A percentile compares a stretch with the other conserved stretches of the same genome.
Conservation (phyloP, 306 rosid genomes). For the Acmispon strigosus region DNA sequence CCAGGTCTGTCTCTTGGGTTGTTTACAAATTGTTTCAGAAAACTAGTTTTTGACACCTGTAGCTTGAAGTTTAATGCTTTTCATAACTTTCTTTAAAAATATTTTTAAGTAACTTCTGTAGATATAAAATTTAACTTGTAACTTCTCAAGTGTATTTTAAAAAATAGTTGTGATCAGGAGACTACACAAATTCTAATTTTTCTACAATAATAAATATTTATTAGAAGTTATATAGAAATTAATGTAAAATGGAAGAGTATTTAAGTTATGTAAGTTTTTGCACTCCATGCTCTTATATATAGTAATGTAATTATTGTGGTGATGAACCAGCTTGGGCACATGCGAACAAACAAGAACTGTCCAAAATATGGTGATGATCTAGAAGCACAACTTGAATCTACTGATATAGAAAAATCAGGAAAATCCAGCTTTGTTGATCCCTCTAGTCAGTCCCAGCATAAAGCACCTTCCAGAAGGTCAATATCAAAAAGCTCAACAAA, state of each 20-base stretch:
- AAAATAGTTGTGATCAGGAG: neutral
- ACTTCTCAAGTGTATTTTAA: neutral
- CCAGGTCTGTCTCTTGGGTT: conserved; percentile 51
- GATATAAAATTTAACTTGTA: neutral
- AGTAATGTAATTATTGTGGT: conserved; percentile 21
- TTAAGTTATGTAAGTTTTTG: conserved; percentile 3
- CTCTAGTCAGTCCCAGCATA: conserved; percentile 55
- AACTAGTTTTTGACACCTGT: neutral
- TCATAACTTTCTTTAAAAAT: neutral
- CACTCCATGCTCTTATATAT: neutral
- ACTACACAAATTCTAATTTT: neutral
- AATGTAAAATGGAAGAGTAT: neutral
- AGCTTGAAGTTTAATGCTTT: neutral
- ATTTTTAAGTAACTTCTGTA: neutral
- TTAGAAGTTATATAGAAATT: neutral
- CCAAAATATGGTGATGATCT: conserved; percentile 89
- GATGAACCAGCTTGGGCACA: conserved; percentile 76
- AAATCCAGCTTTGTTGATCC: conserved; percentile 53
- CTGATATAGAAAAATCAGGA: conserved; percentile 58
- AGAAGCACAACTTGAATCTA: conserved; percentile 56
- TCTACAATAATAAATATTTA: neutral
- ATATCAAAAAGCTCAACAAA: conserved; percentile 52
- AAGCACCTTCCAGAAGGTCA: conserved; percentile 56
- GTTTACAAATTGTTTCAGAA: conserved; percentile 6
- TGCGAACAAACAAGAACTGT: conserved; percentile 98